Conservation (phyloP, 176 grass and related monocot species). For the Dactylis glomerata region DNA sequence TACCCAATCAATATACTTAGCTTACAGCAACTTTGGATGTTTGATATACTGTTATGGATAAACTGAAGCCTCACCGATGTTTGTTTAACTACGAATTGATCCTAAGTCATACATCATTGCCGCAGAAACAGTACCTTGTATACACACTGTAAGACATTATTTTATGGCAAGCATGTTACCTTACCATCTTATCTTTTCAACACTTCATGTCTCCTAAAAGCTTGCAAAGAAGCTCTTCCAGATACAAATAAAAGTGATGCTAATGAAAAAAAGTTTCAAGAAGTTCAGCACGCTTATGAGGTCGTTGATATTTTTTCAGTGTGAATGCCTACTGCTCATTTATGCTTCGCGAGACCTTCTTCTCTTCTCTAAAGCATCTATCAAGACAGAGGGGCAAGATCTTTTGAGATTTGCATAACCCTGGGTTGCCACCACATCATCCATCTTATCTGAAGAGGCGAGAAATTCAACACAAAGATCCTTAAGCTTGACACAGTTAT, state of each 20-base stretch:
- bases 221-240: constrained; percentile 96
- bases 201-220: constrained; percentile 34
- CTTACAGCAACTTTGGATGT: background rate
- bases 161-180: background rate
- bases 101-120: background rate
- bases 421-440: background rate
- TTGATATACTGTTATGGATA: background rate
- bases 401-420: background rate
- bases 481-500: background rate
- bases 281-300: constrained; percentile 95
- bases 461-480: background rate
- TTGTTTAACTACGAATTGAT: background rate
- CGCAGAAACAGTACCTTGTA: background rate
- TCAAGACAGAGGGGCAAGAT: background rate
- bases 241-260: constrained; percentile 93
- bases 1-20: background rate
- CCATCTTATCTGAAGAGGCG: background rate
- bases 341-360: background rate
- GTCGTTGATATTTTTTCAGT: constrained; percentile 31
- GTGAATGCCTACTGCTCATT: background rate
- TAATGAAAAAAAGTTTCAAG: constrained; percentile 93
- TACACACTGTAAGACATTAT: background rate
- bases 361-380: background rate
- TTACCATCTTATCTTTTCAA: background rate
- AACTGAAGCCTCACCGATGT: background rate